Evolutionary conservation across 2,329 filamentous ascomycete genomes (phyloP), one percentile per base, ranked within the genome.

Genomic region (Chaetomium globosum): DNA sequence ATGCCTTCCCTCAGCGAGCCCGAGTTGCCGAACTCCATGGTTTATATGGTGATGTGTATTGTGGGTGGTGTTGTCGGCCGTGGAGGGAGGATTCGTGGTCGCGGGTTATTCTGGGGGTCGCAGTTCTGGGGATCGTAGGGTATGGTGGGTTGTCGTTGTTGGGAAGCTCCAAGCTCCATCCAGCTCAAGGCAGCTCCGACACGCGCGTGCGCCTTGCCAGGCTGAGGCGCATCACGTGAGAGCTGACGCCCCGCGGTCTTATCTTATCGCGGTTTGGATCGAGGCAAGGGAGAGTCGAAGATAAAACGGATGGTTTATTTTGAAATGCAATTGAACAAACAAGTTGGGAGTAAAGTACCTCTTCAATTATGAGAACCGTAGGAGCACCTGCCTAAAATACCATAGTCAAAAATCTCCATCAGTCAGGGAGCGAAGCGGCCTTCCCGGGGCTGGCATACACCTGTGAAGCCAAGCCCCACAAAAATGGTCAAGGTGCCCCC

Each of bases 1-100:
- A 71, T 78, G 88, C 87, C 87, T 82, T 89, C 86, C 72, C 85
- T 88, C 73, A 89, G 76, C 73, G 82, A 81, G 75, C 87, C 87
- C 71, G 83, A 83, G 68, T 78, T 85, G 66, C 85, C 84, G 73
- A 87, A 89, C 76, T 89, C 86, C 87, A 89, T 89, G 28, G 69
- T 80, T 66, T 21, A 5, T 49, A 12, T 52, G 28, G 52, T 16
- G 19, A 46, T 26, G 39, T 30, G 48, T 63, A 58, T 53, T 59
- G 30, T 68, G 68, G 67, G 48, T 53, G 69, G 68, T 59, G 69
- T 73, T 63, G 70, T 70, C 65, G 68, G 67, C 67, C 71, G 61
- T 23, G 53, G 51, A 4, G 13, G 13, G 57, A 52, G 46, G 57
- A 46, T 43, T 39, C 39, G 53, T 57, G 57, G 30, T 53, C 30